Evolutionary conservation across 768 basidiomycete genomes (phyloP).

Genomic region (Mycena galericulata): DNA sequence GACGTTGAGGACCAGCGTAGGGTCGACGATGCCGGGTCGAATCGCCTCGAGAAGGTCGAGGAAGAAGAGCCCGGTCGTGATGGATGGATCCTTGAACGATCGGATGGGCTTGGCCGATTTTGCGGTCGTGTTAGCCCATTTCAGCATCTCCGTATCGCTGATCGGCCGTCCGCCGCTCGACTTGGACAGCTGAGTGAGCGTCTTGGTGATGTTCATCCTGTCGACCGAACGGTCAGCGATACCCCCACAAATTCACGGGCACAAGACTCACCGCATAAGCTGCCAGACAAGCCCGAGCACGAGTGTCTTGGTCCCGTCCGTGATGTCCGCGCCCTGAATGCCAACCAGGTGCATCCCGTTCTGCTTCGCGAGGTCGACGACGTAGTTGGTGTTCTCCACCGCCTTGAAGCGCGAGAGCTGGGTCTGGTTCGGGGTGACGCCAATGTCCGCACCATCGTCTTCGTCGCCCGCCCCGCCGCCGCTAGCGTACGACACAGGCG

Average conservation of each 20-base stretch:
- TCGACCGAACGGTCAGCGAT: not conserved
- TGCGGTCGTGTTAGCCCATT: conserved; percentile 94
- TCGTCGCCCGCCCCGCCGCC: conserved; percentile 51
- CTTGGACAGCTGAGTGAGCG: conserved; percentile 80
- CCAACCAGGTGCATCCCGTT: conserved; percentile 97
- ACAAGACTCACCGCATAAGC: conserved; percentile 85
- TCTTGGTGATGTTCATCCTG: conserved; percentile 91
- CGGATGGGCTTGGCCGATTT: conserved; percentile 79
- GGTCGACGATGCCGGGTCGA: conserved; percentile 95
- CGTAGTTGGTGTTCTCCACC: conserved; percentile 98
- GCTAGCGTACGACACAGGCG: conserved; percentile 53
- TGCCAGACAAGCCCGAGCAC: conserved; percentile 99
- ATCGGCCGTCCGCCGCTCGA: conserved; percentile 82
- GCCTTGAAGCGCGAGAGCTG: conserved; percentile 95
- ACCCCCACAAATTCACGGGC: not conserved
- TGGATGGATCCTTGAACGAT: conserved; percentile 93
- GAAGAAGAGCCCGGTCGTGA: conserved; percentile 93
- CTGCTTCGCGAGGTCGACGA: conserved; percentile 90
- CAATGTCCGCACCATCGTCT: conserved; percentile 84
- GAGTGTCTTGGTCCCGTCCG: conserved; percentile 92
- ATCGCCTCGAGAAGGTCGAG: conserved; percentile 92
- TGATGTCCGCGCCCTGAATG: conserved; percentile 97
- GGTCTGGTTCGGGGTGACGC: conserved; percentile 85
- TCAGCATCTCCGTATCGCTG: conserved; percentile 93
- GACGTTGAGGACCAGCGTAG: conserved; percentile 77